phyloP scores from a whole-genome alignment of 148 eudicot genomes.

The Rhododendron simsii region DNA sequence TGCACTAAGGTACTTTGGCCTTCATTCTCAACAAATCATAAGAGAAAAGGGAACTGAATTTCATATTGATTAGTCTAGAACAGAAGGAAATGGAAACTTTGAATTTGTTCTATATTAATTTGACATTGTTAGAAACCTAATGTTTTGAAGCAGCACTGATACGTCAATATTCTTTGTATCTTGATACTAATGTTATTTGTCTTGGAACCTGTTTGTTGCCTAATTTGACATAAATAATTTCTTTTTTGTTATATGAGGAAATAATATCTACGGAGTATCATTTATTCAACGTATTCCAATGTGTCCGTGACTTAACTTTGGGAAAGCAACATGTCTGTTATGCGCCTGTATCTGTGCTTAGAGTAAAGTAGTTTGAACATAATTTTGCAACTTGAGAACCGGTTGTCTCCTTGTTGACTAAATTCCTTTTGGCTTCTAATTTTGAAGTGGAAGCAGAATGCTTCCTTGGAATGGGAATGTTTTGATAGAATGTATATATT shows the following conservation, averaged over 20 bases:
- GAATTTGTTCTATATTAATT: background rate
- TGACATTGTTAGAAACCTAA: background rate
- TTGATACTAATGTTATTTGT: background rate
- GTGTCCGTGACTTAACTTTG: background rate
- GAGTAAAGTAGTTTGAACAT: background rate
- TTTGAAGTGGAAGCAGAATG: background rate
- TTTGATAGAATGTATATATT: background rate
- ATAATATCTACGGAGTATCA: background rate
- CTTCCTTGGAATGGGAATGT: background rate
- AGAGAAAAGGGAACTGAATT: background rate
- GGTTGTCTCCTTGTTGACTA: background rate
- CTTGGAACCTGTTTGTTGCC: background rate
- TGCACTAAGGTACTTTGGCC: slow-evolving; percentile 72
- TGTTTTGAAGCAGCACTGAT: background rate
- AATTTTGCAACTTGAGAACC: background rate
- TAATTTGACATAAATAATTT: background rate
- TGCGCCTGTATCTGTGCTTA: background rate
- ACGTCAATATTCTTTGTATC: background rate
- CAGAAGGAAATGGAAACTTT: background rate
- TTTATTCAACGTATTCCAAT: background rate
- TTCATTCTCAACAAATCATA: background rate
- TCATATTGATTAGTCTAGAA: background rate
- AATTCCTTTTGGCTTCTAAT: background rate
- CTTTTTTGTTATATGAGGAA: background rate
- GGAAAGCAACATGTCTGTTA: background rate